Conservation (phyloP, 176 grass and related monocot genomes). For the Carex pumila region DNA sequence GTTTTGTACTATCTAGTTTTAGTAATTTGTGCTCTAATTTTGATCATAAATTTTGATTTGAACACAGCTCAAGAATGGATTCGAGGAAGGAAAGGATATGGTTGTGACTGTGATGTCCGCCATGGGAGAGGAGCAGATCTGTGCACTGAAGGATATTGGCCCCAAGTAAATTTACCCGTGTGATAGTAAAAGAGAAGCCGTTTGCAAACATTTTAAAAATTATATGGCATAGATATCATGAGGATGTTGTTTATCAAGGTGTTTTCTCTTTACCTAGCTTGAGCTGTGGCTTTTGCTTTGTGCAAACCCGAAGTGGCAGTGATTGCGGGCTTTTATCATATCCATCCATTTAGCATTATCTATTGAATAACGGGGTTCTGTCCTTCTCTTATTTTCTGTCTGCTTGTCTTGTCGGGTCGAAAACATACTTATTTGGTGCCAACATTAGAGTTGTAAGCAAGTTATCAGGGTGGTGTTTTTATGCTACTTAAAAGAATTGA, state of each 20-base stretch:
- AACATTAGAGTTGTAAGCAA: background rate
- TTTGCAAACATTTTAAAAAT: slow-evolving; percentile 5
- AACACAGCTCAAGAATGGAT: slow-evolving; percentile 54
- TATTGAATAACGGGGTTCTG: slow-evolving; percentile 28
- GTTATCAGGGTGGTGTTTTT: background rate
- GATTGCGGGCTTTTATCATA: slow-evolving; percentile 33
- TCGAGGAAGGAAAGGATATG: slow-evolving; percentile 57
- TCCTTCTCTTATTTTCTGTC: slow-evolving; percentile 28
- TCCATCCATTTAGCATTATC: background rate
- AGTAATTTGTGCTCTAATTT: background rate
- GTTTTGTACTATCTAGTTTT: background rate
- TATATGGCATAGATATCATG: too few species aligned
- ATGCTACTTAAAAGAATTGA: background rate
- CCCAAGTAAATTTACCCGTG: slow-evolving; percentile 37
- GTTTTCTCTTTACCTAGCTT: background rate
- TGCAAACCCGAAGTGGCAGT: slow-evolving; percentile 33
- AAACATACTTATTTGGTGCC: background rate
- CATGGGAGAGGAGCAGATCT: slow-evolving; percentile 79
- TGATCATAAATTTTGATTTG: background rate
- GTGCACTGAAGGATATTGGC: slow-evolving; percentile 49
- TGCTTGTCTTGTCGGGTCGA: background rate
- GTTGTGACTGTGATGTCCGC: slow-evolving; percentile 59
- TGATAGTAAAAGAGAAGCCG: background rate
- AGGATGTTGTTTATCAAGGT: too few species aligned
- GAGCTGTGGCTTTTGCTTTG: slow-evolving; percentile 14